A percentile compares a stretch with the other conserved stretches of the same genome.
Conservation (phyloP, 1,284 basidiomycete species). For the Gymnopus androsaceus region DNA sequence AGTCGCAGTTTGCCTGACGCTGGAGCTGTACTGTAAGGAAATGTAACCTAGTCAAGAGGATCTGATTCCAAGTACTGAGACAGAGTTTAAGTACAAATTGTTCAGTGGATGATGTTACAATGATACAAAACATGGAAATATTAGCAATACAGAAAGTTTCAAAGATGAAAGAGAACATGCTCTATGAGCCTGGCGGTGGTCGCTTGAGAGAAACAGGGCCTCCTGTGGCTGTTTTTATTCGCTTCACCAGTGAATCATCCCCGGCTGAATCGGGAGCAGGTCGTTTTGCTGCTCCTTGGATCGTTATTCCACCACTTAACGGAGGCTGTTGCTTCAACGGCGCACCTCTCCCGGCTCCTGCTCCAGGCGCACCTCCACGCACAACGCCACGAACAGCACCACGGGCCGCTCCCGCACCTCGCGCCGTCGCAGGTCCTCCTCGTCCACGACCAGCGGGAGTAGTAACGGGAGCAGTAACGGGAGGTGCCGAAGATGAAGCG, state of each 20-base stretch:
- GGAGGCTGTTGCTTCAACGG: conserved; percentile 12
- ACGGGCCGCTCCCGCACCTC: no score
- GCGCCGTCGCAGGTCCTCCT: conserved; percentile 34
- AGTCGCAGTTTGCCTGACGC: no score
- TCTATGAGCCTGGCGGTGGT: conserved; percentile 11
- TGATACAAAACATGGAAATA: background rate
- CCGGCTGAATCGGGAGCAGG: conserved; percentile 39
- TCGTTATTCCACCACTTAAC: conserved; percentile 47
- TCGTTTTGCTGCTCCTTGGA: conserved; percentile 73
- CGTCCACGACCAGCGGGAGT: conserved; percentile 28
- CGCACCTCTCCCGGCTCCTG: conserved; percentile 37
- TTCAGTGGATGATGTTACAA: background rate
- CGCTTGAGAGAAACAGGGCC: conserved; percentile 14
- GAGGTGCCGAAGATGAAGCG: background rate
- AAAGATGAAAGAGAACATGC: background rate
- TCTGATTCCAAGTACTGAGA: no score
- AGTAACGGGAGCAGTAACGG: background rate
- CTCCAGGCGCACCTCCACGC: conserved; percentile 43
- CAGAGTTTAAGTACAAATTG: background rate
- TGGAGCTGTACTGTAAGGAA: no score
- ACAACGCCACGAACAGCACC: conserved; percentile 36
- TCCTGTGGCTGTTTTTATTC: conserved; percentile 53
- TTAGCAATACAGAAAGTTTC: conserved; percentile 3
- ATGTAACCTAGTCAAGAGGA: no score
- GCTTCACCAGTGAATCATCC: conserved; percentile 69